Percentiles rank a stretch among this genome's conserved stretches.
Evolutionary conservation across 352 stramenopile species (phyloP).

Genomic region (Globisporangium radiosum): DNA sequence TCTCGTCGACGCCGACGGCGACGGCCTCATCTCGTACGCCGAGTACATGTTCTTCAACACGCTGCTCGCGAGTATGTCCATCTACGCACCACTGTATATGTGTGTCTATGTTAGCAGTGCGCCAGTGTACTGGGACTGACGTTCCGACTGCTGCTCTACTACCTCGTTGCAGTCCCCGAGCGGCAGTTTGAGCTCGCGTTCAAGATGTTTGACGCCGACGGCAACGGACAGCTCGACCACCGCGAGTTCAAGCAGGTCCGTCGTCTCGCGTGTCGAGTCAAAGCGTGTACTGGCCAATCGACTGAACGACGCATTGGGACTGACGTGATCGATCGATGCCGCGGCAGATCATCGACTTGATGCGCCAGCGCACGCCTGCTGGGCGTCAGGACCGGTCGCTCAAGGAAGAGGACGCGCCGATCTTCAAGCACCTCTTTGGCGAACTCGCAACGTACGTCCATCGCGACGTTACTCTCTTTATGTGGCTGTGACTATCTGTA

Average conservation of each 20-base stretch:
- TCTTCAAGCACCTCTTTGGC: constrained; percentile 85
- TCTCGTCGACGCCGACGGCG: constrained; percentile 77
- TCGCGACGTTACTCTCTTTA: too few relatives aligned
- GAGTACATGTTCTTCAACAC: constrained; percentile 90
- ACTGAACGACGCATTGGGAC: neutral
- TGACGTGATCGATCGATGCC: neutral
- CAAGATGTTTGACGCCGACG: constrained; percentile 86
- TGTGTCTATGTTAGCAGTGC: too few relatives aligned
- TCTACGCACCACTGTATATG: neutral
- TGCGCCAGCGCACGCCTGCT: constrained; percentile 71
- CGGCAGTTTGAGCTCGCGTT: constrained; percentile 86
- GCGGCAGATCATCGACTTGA: constrained; percentile 74
- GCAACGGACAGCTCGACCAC: constrained; percentile 74
- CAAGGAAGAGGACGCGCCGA: constrained; percentile 64
- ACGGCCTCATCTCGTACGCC: constrained; percentile 83
- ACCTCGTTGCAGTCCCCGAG: constrained; percentile 50
- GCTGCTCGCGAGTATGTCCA: constrained; percentile 67
- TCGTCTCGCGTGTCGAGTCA: neutral
- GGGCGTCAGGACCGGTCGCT: constrained; percentile 75
- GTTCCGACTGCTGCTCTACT: neutral
- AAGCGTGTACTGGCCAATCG: neutral
- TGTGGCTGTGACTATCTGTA: too few relatives aligned
- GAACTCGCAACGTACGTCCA: constrained; percentile 50
- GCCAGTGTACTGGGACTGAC: neutral
- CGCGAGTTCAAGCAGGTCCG: constrained; percentile 80